Conservation (phyloP, 2,329 filamentous ascomycete genomes). For the Penicillium brasilianum region DNA sequence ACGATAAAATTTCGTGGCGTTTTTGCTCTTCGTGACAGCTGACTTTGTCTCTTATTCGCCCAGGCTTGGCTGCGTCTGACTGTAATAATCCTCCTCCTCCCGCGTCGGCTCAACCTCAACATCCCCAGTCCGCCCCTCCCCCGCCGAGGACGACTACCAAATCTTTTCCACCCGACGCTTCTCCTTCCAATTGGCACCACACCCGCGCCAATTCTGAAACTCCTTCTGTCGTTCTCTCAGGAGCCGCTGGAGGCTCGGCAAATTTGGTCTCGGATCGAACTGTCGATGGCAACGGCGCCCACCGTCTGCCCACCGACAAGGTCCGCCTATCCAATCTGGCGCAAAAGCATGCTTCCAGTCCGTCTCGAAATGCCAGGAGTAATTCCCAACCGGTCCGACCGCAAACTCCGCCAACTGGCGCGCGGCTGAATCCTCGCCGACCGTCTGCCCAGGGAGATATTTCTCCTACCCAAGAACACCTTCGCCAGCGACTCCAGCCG, state of each 20-base stretch:
- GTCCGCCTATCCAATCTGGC: conserved; percentile 44
- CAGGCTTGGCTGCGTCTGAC: conserved; percentile 23
- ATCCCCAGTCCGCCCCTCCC: conserved; percentile 42
- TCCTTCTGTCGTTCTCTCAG: conserved; percentile 60
- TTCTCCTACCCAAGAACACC: conserved; percentile 38
- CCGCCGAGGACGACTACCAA: conserved; percentile 64
- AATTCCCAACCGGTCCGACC: conserved; percentile 56
- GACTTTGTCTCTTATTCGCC: conserved; percentile 17
- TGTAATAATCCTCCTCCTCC: conserved; percentile 20
- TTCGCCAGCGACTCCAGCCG: conserved; percentile 40
- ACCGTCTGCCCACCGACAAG: conserved; percentile 40
- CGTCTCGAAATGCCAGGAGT: conserved; percentile 55
- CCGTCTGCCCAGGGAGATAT: conserved; percentile 37
- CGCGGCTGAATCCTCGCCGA: conserved; percentile 41
- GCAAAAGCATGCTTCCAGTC: conserved; percentile 34
- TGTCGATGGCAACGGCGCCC: conserved; percentile 43
- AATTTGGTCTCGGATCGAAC: conserved; percentile 40
- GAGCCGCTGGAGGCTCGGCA: conserved; percentile 50
- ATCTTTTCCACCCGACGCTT: conserved; percentile 58
- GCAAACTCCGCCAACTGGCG: conserved; percentile 49
- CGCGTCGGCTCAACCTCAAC: conserved; percentile 28
- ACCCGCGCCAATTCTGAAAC: conserved; percentile 72
- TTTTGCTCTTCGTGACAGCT: conserved; percentile 19
- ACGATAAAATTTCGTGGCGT: conserved; percentile 25
- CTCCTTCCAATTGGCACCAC: conserved; percentile 64